phyloP scores from a whole-genome alignment of 192 early-diverging fungal species.

The Umbelopsis ramanniana region DNA sequence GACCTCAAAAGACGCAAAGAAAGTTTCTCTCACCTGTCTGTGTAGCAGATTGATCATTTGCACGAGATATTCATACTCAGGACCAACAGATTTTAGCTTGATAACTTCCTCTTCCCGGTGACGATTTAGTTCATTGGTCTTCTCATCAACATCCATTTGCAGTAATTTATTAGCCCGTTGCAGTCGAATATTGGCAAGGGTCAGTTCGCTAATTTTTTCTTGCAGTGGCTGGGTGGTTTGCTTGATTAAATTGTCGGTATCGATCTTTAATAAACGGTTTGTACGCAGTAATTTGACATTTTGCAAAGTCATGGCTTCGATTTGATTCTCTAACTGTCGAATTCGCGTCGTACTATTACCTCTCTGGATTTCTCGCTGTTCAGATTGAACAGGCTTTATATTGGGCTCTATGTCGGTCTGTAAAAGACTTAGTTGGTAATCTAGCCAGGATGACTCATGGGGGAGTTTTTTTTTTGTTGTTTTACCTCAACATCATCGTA shows the following conservation, averaged over 20 bases:
- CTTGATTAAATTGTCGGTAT: constrained; percentile 47
- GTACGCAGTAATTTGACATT: constrained; percentile 45
- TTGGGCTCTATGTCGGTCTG: background rate
- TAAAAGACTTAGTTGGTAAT: background rate
- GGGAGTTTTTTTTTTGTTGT: background rate
- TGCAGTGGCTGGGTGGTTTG: constrained; percentile 41
- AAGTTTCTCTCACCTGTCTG: constrained; percentile 36
- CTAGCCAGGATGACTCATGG: background rate
- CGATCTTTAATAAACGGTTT: constrained; percentile 47
- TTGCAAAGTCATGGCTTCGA: constrained; percentile 41
- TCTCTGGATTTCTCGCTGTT: constrained; percentile 36
- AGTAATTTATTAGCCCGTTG: constrained; percentile 39
- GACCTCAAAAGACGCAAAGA: background rate
- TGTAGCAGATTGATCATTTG: constrained; percentile 48
- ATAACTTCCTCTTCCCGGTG: constrained; percentile 33
- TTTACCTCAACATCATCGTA: constrained; percentile 35
- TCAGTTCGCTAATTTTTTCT: constrained; percentile 35
- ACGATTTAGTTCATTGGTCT: constrained; percentile 25
- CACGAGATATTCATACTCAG: constrained; percentile 48
- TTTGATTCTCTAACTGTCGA: constrained; percentile 41
- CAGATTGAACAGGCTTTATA: background rate
- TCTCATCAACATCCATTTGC: constrained; percentile 42
- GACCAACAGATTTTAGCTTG: constrained; percentile 40
- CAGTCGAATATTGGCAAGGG: constrained; percentile 37
- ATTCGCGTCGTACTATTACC: constrained; percentile 39